Evolutionary conservation across 2,329 filamentous ascomycete species (phyloP), one percentile per base, ranked within the genome.

Genomic region (Chaetomium sp.): DNA sequence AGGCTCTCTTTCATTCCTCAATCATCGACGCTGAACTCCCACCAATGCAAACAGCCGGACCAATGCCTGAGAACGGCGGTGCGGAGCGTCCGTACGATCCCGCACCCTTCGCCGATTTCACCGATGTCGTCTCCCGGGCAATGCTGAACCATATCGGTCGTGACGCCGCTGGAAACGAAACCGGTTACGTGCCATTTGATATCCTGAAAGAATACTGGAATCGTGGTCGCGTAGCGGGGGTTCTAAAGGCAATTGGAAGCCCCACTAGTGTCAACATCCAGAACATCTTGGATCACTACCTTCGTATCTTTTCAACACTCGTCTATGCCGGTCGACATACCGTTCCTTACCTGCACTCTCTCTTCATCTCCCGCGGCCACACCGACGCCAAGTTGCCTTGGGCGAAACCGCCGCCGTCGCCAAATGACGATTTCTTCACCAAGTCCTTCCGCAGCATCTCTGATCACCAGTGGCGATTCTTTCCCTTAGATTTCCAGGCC

Each of bases 301-400:
- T 49, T 7, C 19, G 47, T 36, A 49, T 49, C 35, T 49, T 49
- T 38, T 49, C 47, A 35, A 49, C 47, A 14, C 47, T 49, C 9
- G 47, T 49, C 35, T 49, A 49, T 36, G n/a, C 47, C 14, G 35
- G 34, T 11, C 36, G 9, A 14, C 14, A 49, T 10, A 5, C 19
- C 14, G 35, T 49, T 32, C 14, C 14, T 36, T 14, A 9, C 34
- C 47, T 49, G 8, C 2, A n/a, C 12, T 10, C 14, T 32, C 40
- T 49, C 35, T 49, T 40, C 19, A 32, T 49, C 14, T 38, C 35
- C 5, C 35, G 14, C 47, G 33, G n/a, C 36, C 9, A 38, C 14
- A 10, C 9, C 14, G 47, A 49, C 47, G 36, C 27, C 4, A 38
- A 11, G 7, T 7, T 49, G n/a, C 47, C 47, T 14, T 11, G 19